Conservation (phyloP, 495 filamentous ascomycete species). For the Podospora australis region DNA sequence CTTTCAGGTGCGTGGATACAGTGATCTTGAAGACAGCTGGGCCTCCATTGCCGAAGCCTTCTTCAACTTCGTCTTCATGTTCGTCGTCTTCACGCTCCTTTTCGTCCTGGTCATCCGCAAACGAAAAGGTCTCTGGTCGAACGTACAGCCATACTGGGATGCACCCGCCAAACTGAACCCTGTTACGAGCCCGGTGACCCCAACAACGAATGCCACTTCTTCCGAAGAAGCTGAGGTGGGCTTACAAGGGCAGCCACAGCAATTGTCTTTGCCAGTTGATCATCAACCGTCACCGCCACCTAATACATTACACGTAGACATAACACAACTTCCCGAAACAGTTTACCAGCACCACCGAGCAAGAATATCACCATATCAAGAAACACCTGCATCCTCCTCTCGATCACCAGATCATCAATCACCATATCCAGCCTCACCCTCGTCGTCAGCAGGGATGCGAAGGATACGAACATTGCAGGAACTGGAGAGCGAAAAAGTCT, state of each 20-base stretch:
- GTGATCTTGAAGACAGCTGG: neutral
- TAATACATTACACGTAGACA: neutral
- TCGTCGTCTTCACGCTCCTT: conserved; percentile 15
- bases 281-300: neutral
- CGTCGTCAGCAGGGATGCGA: neutral
- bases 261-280: neutral
- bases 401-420: no score
- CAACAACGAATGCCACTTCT: neutral
- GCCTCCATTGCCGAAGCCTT: conserved; percentile 8
- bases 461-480: neutral
- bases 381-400: no score
- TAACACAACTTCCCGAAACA: neutral
- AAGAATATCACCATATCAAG: neutral
- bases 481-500: neutral
- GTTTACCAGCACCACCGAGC: neutral
- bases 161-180: neutral
- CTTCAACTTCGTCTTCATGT: conserved; percentile 12
- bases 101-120: conserved; percentile 11
- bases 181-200: no score
- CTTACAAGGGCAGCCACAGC: neutral
- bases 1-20: neutral
- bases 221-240: neutral
- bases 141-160: conserved; percentile 5
- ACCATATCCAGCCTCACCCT: neutral
- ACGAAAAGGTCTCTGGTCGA: conserved; percentile 13